Evolutionary conservation across 2,329 filamentous ascomycete genomes (phyloP), one percentile per base, ranked within the genome.

Genomic region (Sporothrix humicola): DNA sequence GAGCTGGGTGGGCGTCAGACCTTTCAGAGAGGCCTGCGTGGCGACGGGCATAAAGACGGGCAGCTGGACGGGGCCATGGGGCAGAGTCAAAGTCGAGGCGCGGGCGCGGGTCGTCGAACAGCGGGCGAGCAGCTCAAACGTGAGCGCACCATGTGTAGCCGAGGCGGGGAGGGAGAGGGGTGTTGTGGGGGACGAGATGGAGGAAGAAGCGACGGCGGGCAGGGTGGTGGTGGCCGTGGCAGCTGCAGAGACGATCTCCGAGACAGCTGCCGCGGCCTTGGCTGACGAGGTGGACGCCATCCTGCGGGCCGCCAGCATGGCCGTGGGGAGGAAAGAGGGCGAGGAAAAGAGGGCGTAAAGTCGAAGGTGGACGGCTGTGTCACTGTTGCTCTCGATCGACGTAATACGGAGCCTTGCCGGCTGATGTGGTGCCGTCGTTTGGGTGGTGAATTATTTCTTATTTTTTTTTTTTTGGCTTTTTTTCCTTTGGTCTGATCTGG

Each of bases 31-130:
- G 0, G 93, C 96, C 83, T 99, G 96, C 0, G 96, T 99, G 44
- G 96, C 96, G 59, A 99, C 96, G 17, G 96, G 96, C 96, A 99
- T 99, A 83, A 99, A 99, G 74, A 98, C 90, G 8, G 97, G 96
- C 44, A 98, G 88, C 78, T 92, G 89, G 37, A 99, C 95, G 1
- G 92, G 87, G 73, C 96, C 96, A 89, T 99, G 97, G 69, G 96
- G 95, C 37, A 99, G 90, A 66, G 91, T 92, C 72, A 99, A 87
- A 74, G 90, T 90, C 71, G 96, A 96, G 69, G 96, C 96, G 77
- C 96, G 92, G 37, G 96, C 96, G 86, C 95, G 94, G 12, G 95
- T 98, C 68, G 94, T 97, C 95, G 77, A 78, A 73, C 79, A 80
- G 65, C 75, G 76, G 31, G 76, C 79, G 20, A 79, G 71, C 31